phyloP scores from a whole-genome alignment of 305 asterid genomes.

The Stenogyne calaminthoides region DNA sequence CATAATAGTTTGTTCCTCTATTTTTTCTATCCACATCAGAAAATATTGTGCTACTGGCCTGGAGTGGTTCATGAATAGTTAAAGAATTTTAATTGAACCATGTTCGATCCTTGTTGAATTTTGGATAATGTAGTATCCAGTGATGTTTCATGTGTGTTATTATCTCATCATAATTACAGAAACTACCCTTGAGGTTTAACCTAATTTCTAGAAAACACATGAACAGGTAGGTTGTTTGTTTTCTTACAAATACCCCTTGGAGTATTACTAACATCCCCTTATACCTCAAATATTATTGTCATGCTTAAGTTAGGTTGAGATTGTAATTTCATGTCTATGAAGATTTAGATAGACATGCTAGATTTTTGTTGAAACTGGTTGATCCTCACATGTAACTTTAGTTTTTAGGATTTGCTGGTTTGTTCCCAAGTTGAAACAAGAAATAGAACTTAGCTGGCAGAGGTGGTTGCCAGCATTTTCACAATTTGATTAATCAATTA shows the following conservation, averaged over 20 bases:
- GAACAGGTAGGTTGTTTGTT: background rate
- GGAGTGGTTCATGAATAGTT: background rate
- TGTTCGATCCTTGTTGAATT: background rate
- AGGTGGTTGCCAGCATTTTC: background rate
- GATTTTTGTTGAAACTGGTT: slow-evolving; percentile 2
- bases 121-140: background rate
- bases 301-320: background rate
- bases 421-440: background rate
- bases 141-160: background rate
- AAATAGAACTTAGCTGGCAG: background rate
- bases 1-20: background rate
- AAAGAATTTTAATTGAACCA: background rate
- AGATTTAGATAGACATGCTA: background rate
- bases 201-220: background rate
- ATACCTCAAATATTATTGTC: background rate
- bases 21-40: background rate
- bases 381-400: background rate
- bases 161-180: background rate
- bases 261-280: background rate
- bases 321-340: slow-evolving; percentile 1
- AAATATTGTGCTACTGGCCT: slow-evolving; percentile 3
- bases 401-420: slow-evolving; percentile 3
- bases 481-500: background rate
- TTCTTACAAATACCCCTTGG: background rate
- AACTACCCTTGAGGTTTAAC: background rate